Base-by-base conservation (phyloP, 176 grass and related monocot genomes). In the Rhynchospora breviuscula region DNA sequence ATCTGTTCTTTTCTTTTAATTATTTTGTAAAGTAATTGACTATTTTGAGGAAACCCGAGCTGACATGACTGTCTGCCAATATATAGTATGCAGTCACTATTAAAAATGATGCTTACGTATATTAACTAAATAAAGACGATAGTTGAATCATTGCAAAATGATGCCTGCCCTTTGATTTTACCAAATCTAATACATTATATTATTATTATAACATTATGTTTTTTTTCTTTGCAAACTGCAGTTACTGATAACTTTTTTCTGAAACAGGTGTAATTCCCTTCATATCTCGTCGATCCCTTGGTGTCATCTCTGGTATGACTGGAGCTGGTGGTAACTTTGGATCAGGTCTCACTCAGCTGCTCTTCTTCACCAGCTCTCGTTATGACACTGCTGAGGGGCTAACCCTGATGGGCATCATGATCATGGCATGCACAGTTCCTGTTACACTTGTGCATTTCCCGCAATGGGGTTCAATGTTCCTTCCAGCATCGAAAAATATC, bases 391-490 rank as follows among this genome's bases (percentile, higher is more conserved):
- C 60, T 0, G 90, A 14, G 6, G 95, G 95, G 0, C 72, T 98
- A 0, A 49, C 85, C 75, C 85, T 88, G 63, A 98, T 98, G 95
- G 95, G 95, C 3, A 85, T 98, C 68, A 94, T 98, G 95, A 84
- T 92, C 84, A 98, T 98, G 92, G 90, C 72, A 2, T 98, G 95
- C 86, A 98, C 95, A 3, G n/a, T 88, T 22, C 92, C 95, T 0
- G 67, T 90, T 0, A 46, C 48, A 4, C 40, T 98, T 3, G 89
- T 98, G 40, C 95, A 94, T 81, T 97, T 97, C 83, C 94, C 94
- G 10, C 94, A 97, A 62, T 97, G 94, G 94, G 94, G 94, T 0
- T 90, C 91, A 23, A 97, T 97, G 94, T 64, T 94, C 45, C 46
- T 97, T 2, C 94, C 94, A 22, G 64, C 91, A 3, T 89, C 61